Evolutionary conservation across 805 yeast species (phyloP), one percentile per base, ranked within the genome.

Genomic region (Metschnikowia peoriensis): DNA sequence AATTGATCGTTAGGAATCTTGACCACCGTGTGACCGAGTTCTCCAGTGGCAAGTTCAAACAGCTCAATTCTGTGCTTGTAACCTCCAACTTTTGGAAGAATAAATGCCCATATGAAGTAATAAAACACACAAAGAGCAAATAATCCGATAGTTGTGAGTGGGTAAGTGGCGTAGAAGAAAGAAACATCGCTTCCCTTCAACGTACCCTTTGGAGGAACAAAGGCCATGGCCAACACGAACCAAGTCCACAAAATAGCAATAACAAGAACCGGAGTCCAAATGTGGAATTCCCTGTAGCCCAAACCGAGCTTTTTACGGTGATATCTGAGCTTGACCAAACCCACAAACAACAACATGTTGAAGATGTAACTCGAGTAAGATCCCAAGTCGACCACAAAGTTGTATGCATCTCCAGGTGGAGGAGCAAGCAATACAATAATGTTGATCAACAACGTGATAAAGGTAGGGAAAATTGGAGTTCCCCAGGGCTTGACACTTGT

Each of bases 151-250:
- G 74, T 66, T 14, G 69, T 65, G 15, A 73, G 55, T n/a, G 77
- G 73, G 55, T 75, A 73, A 0, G 78, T 68, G 15, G 73, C 72
- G 56, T 75, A 75, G 58, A 75, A 73, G 58, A 75, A 75, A 5
- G 74, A 63, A 22, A 73, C 76, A 55, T 75, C 79, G 44, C 71
- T 63, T 4, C 78, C 79, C 32, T 59, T 72, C 52, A 73, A 63
- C 3, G 71, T 61, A 3, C 75, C 75, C 48, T 66, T 57, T 28
- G 79, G 78, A 32, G 78, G 78, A 35, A 75, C 77, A 56, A 69
- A 75, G 0, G 77, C 70, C 66, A 74, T 68, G 15, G 68, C 71
- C 51, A 74, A 60, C n/a, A 75, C 78, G 54, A 74, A 70, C 8
- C 65, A 35, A 29, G 70, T 62, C 60, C 66, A 75, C 11, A 70